Evolutionary conservation across 805 yeast genomes (phyloP), one percentile per base, ranked within the genome.

Genomic region (Saccharomycopsis oosterbeekiorum): DNA sequence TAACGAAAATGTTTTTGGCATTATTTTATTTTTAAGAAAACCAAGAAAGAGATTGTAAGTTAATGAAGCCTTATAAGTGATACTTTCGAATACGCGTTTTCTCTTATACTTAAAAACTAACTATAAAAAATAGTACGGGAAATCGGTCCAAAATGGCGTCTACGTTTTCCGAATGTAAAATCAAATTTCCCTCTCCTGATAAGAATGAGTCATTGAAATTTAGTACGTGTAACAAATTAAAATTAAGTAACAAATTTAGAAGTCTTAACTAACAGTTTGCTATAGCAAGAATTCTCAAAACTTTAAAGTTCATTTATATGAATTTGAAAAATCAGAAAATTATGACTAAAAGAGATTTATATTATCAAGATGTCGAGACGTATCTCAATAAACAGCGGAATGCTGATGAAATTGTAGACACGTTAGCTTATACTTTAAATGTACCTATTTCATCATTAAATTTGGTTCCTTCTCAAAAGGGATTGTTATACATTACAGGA

Each of bases 311-410:
- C 4, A 47, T 64, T 37, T 59, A 57, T 19, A 5, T 17, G 14
- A 70, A 67, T 39, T 58, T 70, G 29, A 6, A 19, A 11, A 65
- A 56, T 14, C 37, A 55, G 4, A 53, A 58, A 19, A 56, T 61
- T 1, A 66, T 67, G 10, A 71, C 87, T 0, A 73, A 77, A 60
- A 74, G 93, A 66, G 90, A 85, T 66, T 66, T 86, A 1, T 87
- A 75, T 69, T 87, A 87, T 67, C 76, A 78, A 41, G 86, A 86
- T 67, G 88, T 84, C 0, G 74, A 75, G 14, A 67, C 85, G 2
- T 86, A 80, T 68, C 60, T 64, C 4, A 68, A 70, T 12, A 66
- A 65, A 0, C 91, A 86, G 67, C 19, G 63, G 1, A 68, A 65
- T 9, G 80, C 82, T 0, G 78, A 80, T 54, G 59, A 64, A 0